Percentiles rank a stretch among this genome's conserved stretches.
phyloP scores from a whole-genome alignment of 129 eudicot species.

The Lonicera japonica region DNA sequence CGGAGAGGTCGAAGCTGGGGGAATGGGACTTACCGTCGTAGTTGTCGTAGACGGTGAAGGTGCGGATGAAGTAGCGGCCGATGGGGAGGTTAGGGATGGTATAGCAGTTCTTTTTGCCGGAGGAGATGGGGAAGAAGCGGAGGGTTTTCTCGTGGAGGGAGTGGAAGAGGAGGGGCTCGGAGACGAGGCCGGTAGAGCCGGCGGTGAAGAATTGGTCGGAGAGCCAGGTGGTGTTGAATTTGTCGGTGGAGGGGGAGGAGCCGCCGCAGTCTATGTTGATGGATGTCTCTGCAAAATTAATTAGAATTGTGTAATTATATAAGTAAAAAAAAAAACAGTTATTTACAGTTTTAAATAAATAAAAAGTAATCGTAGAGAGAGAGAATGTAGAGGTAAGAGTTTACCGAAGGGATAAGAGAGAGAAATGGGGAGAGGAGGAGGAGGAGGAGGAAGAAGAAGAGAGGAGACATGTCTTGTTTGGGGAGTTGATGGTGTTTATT shows the following conservation, averaged over 20 bases:
- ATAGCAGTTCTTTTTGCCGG: slow-evolving; percentile 94
- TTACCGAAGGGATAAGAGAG: slow-evolving; percentile 55
- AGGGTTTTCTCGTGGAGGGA: slow-evolving; percentile 66
- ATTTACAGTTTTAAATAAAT: slow-evolving; percentile 11
- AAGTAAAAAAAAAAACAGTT: slow-evolving; percentile 9
- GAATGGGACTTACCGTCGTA: slow-evolving; percentile 73
- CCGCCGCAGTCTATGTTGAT: slow-evolving; percentile 91
- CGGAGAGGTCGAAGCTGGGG: slow-evolving; percentile 79
- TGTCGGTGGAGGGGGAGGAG: slow-evolving; percentile 51
- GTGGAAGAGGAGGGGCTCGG: slow-evolving; percentile 76
- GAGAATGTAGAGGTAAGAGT: slow-evolving; percentile 24
- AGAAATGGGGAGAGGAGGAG: slow-evolving; percentile 23
- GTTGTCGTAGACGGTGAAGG: slow-evolving; percentile 87
- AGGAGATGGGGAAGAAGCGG: slow-evolving; percentile 71
- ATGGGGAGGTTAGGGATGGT: slow-evolving; percentile 41
- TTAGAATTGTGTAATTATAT: background rate
- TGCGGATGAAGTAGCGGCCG: slow-evolving; percentile 55
- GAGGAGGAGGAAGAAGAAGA: slow-evolving; percentile 27
- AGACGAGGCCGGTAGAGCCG: slow-evolving; percentile 68
- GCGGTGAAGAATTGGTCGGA: slow-evolving; percentile 87
- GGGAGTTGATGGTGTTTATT: slow-evolving; percentile 9
- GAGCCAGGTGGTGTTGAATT: slow-evolving; percentile 67
- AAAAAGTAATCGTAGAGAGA: slow-evolving; percentile 2
- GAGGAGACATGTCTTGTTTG: slow-evolving; percentile 30
- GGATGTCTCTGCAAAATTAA: slow-evolving; percentile 43